These are phyloP conservation scores for Corymbia citriodora DNA, from an alignment of 441 rosid genomes.

Conservation along the genomic window DNA sequence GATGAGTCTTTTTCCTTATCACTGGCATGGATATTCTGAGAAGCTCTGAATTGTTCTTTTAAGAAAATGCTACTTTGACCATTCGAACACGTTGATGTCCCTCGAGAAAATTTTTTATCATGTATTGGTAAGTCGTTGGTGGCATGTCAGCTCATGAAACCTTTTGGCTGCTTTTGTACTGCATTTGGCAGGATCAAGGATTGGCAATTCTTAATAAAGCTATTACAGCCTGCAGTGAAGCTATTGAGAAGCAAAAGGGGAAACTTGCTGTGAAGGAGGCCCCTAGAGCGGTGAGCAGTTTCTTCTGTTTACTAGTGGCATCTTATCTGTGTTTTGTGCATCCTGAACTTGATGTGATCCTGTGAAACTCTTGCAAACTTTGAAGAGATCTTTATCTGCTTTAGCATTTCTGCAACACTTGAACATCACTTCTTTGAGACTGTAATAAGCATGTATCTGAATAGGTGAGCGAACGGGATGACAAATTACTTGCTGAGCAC, in stretches of 20 bases:
- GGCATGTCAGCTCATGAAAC: neutral
- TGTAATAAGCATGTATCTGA: neutral
- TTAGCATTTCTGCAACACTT: neutral
- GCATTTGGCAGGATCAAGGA: slow-evolving; percentile 79
- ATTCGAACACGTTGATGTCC: neutral
- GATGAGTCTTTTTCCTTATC: neutral
- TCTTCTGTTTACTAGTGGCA: neutral
- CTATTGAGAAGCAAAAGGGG: slow-evolving; percentile 79
- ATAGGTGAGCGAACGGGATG: slow-evolving; percentile 98
- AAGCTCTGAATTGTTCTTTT: neutral
- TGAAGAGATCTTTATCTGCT: neutral
- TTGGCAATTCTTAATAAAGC: slow-evolving; percentile 68
- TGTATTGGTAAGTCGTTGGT: neutral
- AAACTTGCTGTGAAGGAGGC: slow-evolving; percentile 81
- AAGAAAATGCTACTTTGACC: neutral
- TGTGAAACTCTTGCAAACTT: neutral
- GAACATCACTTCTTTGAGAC: neutral
- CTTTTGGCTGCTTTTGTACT: neutral
- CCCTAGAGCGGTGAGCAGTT: slow-evolving; percentile 79
- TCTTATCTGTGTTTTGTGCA: neutral
- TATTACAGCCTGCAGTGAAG: slow-evolving; percentile 66
- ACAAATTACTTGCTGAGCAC: slow-evolving; percentile 87
- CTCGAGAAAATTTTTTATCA: neutral
- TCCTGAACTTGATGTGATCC: neutral
- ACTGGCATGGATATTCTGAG: neutral